Evolutionary conservation across 148 eudicot species (phyloP).

Genomic region (Selenicereus undatus): DNA sequence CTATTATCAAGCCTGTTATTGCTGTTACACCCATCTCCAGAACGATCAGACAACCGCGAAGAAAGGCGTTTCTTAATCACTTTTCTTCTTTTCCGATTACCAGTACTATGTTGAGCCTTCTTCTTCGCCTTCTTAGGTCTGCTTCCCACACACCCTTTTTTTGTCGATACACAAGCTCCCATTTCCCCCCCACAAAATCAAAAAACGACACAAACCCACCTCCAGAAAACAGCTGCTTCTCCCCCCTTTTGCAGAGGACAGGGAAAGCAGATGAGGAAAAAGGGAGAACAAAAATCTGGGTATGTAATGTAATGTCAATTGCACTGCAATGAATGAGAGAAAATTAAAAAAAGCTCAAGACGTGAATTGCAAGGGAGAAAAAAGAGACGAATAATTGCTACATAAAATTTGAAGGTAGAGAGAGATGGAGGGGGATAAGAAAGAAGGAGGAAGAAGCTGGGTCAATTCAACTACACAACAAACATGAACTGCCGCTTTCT

Average conservation of each 20-base stretch:
- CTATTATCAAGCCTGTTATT: slow-evolving; percentile 16
- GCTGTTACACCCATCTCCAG: slow-evolving; percentile 20
- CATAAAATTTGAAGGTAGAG: not conserved
- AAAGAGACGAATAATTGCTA: not conserved
- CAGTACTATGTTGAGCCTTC: slow-evolving; percentile 17
- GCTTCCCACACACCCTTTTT: slow-evolving; percentile 52
- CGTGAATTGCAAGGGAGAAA: slow-evolving; percentile 15
- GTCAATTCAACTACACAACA: not conserved
- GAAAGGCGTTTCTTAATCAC: slow-evolving; percentile 37
- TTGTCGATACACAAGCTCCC: slow-evolving; percentile 82
- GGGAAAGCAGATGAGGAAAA: not conserved
- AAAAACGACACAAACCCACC: not conserved
- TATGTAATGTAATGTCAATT: not conserved
- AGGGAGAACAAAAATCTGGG: slow-evolving; percentile 15
- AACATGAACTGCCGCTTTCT: slow-evolving; percentile 7
- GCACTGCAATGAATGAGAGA: slow-evolving; percentile 1
- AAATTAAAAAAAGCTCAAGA: not conserved
- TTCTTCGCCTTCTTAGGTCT: slow-evolving; percentile 29
- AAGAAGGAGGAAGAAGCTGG: not conserved
- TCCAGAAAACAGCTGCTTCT: not conserved
- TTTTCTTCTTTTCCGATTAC: slow-evolving; percentile 33
- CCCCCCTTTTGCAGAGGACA: not conserved
- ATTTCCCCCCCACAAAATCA: slow-evolving; percentile 21
- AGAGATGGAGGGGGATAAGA: not conserved
- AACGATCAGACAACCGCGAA: slow-evolving; percentile 42